A percentile compares a stretch with the other conserved stretches of the same genome.
Evolutionary conservation across 768 basidiomycete genomes (phyloP).

Genomic region (Tephrocybe sp.): DNA sequence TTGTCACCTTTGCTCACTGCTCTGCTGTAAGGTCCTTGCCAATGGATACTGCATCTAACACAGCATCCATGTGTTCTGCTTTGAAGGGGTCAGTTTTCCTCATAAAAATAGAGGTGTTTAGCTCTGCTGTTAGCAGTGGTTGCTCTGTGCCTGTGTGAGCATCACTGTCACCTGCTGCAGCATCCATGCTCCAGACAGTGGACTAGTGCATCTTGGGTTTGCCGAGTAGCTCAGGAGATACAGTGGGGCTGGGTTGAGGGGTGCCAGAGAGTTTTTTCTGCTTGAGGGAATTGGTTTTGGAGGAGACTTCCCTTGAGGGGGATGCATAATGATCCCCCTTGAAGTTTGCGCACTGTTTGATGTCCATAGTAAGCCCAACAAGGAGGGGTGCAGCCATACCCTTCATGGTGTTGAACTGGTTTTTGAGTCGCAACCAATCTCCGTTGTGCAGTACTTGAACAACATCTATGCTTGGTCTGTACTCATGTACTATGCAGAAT

Average conservation of each 20-base stretch:
- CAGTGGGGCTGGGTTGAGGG: background rate
- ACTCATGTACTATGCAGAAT: conserved; percentile 27
- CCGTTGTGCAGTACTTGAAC: conserved; percentile 4
- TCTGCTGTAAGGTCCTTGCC: conserved; percentile 28
- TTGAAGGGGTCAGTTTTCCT: conserved; percentile 25
- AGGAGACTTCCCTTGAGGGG: conserved; percentile 12
- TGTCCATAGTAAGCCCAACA: conserved; percentile 7
- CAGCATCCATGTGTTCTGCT: conserved; percentile 17
- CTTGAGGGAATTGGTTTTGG: background rate
- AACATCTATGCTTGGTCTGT: conserved; percentile 10
- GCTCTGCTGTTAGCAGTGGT: too few species aligned
- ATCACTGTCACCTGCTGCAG: background rate
- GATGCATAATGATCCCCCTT: conserved; percentile 12
- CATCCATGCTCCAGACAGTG: conserved; percentile 9
- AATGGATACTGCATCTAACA: conserved; percentile 21
- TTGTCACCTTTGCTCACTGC: conserved; percentile 22
- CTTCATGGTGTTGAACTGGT: conserved; percentile 3
- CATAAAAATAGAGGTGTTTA: conserved; percentile 17
- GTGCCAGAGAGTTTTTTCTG: background rate
- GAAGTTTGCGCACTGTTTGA: conserved; percentile 14
- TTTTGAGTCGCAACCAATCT: background rate
- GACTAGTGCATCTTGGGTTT: background rate
- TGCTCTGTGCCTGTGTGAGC: too few species aligned
- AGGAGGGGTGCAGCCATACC: conserved; percentile 3
- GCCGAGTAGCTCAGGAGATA: background rate